Base-by-base conservation (phyloP, 805 yeast species). In the Teunomyces aglyptinius region DNA sequence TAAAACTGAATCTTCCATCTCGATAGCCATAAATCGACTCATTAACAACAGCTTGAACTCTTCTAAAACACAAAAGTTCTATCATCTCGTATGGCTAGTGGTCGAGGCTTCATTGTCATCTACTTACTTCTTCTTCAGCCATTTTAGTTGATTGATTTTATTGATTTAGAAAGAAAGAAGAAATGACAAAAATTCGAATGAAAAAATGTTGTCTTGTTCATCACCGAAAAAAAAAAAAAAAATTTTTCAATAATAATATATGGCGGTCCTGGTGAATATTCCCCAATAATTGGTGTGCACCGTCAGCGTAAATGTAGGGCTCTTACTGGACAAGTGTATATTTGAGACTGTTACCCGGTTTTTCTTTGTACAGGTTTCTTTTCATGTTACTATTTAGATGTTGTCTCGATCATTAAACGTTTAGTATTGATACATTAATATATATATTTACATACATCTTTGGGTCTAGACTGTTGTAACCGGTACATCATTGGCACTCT, bases 51-150 rank as follows among this genome's bases (percentile, higher is more conserved):
- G 20, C 22, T 34, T 4, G 18, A 31, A 15, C 5, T n/a, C 18
- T 4, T 38, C 7, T 13, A n/a, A 13, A 10, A 12, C 1, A 24
- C 26, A 35, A 12, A 19, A 11, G n/a, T 20, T 13, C 15, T 10
- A 34, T 11, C 35, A 24, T 19, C 24, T 19, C 7, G n/a, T 19
- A 11, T 22, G 6, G 15, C 29, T 4, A 12, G 32, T 4, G 7
- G n/a, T 19, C 10, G 5, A 11, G 12, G 3, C 26, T 20, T 16
- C 13, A 20, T 11, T 8, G 6, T 20, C 32, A 32, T 12, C 38
- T 47, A 67, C 73, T 56, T 67, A 68, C 73, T 50, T 68, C 73
- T 65, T 68, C 73, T 51, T 68, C 73, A 67, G 73, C 71, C 73
- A 68, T 68, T 49, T 53, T 40, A 29, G n/a, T 40, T 18, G 43